A percentile compares a stretch with the other conserved stretches of the same genome.
Conservation (phyloP, 2,329 filamentous ascomycete genomes). For the Nothomitra cinnamomea region DNA sequence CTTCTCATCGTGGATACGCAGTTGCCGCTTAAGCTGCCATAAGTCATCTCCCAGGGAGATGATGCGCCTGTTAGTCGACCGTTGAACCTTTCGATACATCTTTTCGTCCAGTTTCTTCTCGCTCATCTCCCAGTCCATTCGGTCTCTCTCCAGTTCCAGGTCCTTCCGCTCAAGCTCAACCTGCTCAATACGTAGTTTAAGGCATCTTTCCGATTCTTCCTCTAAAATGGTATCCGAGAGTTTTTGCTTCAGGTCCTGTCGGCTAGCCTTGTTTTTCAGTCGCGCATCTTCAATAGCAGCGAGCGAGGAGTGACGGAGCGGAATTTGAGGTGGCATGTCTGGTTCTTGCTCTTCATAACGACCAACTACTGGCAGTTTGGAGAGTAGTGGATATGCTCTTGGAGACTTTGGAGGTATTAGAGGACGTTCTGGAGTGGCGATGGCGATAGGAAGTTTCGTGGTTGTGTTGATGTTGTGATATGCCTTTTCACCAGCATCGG, state of each 20-base stretch:
- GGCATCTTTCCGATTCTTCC: neutral
- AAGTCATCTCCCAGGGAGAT: slow-evolving; percentile 5
- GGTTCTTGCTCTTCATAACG: neutral
- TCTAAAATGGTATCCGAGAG: slow-evolving; percentile 2
- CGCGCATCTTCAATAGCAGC: neutral
- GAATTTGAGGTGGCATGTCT: slow-evolving; percentile 4
- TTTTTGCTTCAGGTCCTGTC: slow-evolving; percentile 3
- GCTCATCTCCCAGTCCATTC: neutral
- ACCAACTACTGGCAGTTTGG: neutral
- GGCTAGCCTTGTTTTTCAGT: neutral
- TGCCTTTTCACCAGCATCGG: too few species aligned
- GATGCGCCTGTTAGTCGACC: neutral
- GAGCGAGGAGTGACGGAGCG: neutral
- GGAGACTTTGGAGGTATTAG: neutral
- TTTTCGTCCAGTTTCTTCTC: slow-evolving; percentile 1
- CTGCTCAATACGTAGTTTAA: slow-evolving; percentile 1
- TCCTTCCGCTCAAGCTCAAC: neutral
- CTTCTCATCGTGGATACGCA: slow-evolving; percentile 1
- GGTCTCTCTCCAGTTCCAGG: neutral
- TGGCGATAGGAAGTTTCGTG: neutral
- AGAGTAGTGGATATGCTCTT: neutral
- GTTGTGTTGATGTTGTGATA: too few species aligned
- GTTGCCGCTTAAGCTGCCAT: neutral
- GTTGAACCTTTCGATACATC: neutral
- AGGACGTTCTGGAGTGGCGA: neutral